Evolutionary conservation across 148 eudicot species (phyloP).

Genomic region (Silene conica): DNA sequence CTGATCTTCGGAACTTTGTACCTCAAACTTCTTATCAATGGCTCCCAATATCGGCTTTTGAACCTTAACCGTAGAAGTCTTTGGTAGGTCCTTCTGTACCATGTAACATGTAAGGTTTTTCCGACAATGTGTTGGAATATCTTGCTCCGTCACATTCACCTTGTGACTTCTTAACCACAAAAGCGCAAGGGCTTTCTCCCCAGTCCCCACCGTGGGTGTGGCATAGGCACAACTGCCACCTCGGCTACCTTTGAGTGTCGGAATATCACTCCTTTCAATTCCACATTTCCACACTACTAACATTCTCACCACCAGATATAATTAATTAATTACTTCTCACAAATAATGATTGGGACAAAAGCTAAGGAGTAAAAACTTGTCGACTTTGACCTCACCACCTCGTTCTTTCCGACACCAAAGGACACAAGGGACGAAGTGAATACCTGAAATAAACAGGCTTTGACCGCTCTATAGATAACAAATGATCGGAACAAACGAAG

Average conservation of each 20-base stretch:
- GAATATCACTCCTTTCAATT: conserved; percentile 48
- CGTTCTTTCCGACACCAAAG: conserved; percentile 46
- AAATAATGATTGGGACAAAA: too few species aligned
- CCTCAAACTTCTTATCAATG: conserved; percentile 28
- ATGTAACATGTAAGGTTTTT: conserved; percentile 52
- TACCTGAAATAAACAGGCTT: too few species aligned
- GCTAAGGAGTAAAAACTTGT: too few species aligned
- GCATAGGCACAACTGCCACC: conserved; percentile 81
- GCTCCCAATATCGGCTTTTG: conserved; percentile 51
- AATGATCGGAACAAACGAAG: conserved; percentile 53
- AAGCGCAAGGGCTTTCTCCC: conserved; percentile 92
- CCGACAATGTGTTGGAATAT: conserved; percentile 50
- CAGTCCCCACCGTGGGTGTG: conserved; percentile 84
- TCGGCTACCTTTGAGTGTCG: conserved; percentile 52
- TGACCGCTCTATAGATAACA: too few species aligned
- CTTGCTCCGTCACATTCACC: conserved; percentile 37
- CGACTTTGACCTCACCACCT: conserved; percentile 46
- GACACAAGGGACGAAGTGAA: conserved; percentile 58
- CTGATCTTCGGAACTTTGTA: background rate
- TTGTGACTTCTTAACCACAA: conserved; percentile 35
- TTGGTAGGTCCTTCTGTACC: conserved; percentile 67
- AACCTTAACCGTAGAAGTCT: conserved; percentile 51
- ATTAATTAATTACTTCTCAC: too few species aligned
- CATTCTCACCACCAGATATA: conserved; percentile 87
- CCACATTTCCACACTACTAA: conserved; percentile 81